phyloP scores from a whole-genome alignment of 164 flowering plant genomes.

The Malania oleifera region DNA sequence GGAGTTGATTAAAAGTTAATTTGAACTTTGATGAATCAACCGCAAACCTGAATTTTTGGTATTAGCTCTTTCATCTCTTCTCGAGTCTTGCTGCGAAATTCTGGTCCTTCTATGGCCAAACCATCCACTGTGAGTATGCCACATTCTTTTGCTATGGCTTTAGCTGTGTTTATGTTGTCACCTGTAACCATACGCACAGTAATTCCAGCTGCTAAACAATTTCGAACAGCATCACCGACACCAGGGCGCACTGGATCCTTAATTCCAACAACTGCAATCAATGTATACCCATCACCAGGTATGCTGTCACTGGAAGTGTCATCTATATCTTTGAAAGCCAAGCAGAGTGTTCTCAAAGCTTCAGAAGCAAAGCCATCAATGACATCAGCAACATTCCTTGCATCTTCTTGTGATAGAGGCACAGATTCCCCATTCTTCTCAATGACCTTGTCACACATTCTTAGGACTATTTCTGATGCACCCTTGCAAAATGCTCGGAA shows the following conservation, averaged over 20 bases:
- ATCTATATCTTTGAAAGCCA: conserved; percentile 41
- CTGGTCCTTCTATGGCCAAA: conserved; percentile 47
- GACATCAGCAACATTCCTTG: conserved; percentile 21
- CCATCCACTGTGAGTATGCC: conserved; percentile 42
- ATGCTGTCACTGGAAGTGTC: conserved; percentile 17
- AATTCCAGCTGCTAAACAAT: conserved; percentile 45
- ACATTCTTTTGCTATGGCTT: conserved; percentile 56
- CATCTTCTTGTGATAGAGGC: conserved; percentile 23
- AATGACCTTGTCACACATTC: conserved; percentile 34
- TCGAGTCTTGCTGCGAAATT: conserved; percentile 27
- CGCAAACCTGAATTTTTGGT: conserved; percentile 36
- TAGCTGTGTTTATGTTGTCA: conserved; percentile 49
- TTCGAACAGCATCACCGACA: conserved; percentile 40
- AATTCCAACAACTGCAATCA: conserved; percentile 46
- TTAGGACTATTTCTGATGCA: conserved; percentile 69
- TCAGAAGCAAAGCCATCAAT: conserved; percentile 40
- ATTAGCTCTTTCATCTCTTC: conserved; percentile 29
- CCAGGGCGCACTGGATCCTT: conserved; percentile 57
- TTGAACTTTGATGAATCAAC: neutral
- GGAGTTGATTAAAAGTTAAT: no score
- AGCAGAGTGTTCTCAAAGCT: conserved; percentile 45
- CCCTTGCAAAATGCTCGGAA: conserved; percentile 72
- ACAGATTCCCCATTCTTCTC: conserved; percentile 25
- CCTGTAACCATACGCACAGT: conserved; percentile 54
- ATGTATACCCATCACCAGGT: conserved; percentile 38